Evolutionary conservation across 202 grass and related monocot genomes (phyloP), one percentile per base, ranked within the genome.

Genomic region (Zizania palustris): DNA sequence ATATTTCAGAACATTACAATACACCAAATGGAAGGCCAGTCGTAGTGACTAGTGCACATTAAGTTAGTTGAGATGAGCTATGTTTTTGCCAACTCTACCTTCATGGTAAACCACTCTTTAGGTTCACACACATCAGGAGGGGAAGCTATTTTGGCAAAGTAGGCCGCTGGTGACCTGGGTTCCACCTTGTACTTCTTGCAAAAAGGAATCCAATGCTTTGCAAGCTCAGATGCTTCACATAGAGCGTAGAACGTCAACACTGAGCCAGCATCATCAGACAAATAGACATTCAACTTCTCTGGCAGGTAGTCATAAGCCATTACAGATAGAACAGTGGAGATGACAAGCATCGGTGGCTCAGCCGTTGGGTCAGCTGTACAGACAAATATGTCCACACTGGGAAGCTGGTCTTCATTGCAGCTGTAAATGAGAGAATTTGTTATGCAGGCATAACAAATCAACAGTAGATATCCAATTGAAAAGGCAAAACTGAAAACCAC

Each of bases 251-350:
- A 91, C 40, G 86, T 97, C 40, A 86, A 34, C 56, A 81, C 21
- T 3, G 90, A 97, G 14, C 90, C 88, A 64, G 77, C 84, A 36
- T 97, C 93, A 65, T 97, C 93, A 19, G 93, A 97, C 1, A 97
- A 75, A 82, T 93, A 97, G 9, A 93, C 57, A 57, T 81, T 93
- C 38, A 97, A 74, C 66, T 97, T 93, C 71, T 91, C 86, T 0
- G 88, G 15, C 11, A 86, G 84, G 40, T 93, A 93, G 71, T 93
- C 85, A 60, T 97, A 97, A 61, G 88, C 88, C 93, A 97, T 91
- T 14, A 91, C 79, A 33, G 93, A 97, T 15, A 97, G 84, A 73
- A 93, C 71, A 3, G 90, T 97, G 60, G 86, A 89, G 49, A 91
- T 83, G 64, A 97, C 93, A 66, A 97, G 74, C 60, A 65, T 93